Percentiles rank a stretch among this genome's conserved stretches.
Conservation (phyloP, 1,139 yeast genomes). For the Candida tetrigidarum region DNA sequence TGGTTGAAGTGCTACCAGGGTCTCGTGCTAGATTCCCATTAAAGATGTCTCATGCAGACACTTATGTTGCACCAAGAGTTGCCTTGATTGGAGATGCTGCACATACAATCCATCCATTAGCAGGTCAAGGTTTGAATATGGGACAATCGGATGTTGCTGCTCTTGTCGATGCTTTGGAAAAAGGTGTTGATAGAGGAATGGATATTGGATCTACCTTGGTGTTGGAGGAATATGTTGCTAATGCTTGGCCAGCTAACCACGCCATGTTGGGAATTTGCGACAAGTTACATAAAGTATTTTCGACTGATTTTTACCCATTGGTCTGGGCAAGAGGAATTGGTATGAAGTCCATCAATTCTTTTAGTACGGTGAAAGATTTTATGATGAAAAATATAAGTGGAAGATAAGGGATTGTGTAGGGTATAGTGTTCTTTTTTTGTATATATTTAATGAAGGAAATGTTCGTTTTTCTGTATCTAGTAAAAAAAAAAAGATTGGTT, state of each 20-base stretch:
- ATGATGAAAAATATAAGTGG: constrained; percentile 42
- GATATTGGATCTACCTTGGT: constrained; percentile 88
- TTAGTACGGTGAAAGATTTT: constrained; percentile 63
- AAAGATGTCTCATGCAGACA: constrained; percentile 87
- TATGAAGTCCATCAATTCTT: constrained; percentile 63
- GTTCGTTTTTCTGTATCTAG: constrained; percentile 1
- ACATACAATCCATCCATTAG: constrained; percentile 95
- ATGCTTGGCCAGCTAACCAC: constrained; percentile 81
- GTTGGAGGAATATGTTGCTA: constrained; percentile 83
- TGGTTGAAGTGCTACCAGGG: constrained; percentile 59
- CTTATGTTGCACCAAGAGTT: constrained; percentile 79
- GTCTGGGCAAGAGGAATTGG: constrained; percentile 81
- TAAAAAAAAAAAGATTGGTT: not conserved
- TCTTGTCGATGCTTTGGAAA: constrained; percentile 69
- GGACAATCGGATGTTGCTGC: constrained; percentile 94
- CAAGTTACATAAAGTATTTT: constrained; percentile 85
- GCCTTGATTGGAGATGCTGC: constrained; percentile 99
- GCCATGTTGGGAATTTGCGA: constrained; percentile 86
- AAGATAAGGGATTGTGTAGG: no score
- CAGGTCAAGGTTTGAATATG: constrained; percentile 98
- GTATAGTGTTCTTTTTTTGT: no score
- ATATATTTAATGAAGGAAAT: not conserved
- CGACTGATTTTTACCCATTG: constrained; percentile 73
- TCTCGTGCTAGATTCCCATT: constrained; percentile 91
- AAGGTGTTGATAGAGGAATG: constrained; percentile 74